Evolutionary conservation across 345 rosid genomes (phyloP).

Genomic region (Populus davidiana): DNA sequence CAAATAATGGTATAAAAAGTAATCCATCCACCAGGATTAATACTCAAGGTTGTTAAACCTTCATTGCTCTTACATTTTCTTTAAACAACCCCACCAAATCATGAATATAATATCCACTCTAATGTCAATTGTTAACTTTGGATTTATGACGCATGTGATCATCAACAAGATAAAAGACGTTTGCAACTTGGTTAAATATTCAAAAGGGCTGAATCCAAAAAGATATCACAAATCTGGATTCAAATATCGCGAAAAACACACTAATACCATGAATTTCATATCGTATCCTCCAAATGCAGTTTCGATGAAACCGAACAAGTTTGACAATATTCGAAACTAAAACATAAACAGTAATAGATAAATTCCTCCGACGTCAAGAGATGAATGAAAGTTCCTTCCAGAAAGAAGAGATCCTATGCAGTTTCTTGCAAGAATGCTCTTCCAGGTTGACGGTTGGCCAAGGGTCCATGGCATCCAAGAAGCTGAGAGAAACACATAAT

Average conservation of each 20-base stretch:
- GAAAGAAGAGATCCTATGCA: conserved; percentile 20
- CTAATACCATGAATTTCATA: not conserved
- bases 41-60: no score
- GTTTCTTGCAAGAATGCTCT: conserved; percentile 45
- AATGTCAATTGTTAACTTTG: no score
- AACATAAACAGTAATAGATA: not conserved
- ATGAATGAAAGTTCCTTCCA: not conserved
- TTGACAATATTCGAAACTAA: not conserved
- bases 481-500: conserved; percentile 36
- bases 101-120: no score
- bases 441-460: conserved; percentile 61
- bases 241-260: not conserved
- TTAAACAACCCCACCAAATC: no score
- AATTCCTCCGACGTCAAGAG: not conserved
- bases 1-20: no score
- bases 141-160: not conserved
- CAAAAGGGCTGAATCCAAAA: not conserved
- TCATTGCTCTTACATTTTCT: no score
- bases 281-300: not conserved
- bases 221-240: not conserved
- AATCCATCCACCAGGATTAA: no score
- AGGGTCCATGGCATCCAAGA: conserved; percentile 69
- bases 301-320: not conserved
- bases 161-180: not conserved
- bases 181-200: not conserved